A percentile compares a stretch with the other conserved stretches of the same genome.
Evolutionary conservation across 257 asterid species (phyloP).

Genomic region (Petrea volubilis): DNA sequence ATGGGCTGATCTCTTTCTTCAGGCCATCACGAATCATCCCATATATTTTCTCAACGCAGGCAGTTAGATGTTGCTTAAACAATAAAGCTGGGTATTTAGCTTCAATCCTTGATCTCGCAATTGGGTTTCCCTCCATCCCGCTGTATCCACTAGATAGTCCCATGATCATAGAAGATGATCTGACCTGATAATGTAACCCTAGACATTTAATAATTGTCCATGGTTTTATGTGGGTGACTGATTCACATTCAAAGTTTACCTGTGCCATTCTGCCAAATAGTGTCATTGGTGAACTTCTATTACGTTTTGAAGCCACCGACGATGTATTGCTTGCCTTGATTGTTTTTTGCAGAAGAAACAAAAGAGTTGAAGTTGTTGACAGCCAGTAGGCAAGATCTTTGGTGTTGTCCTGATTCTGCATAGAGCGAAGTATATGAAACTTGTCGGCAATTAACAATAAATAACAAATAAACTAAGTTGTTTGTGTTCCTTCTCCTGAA

Average conservation of each 20-base stretch:
- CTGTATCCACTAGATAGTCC: conserved; percentile 88
- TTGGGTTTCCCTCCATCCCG: conserved; percentile 85
- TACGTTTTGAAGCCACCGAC: conserved; percentile 52
- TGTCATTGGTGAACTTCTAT: conserved; percentile 72
- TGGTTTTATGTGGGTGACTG: conserved; percentile 20
- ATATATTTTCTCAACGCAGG: conserved; percentile 88
- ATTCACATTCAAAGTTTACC: conserved; percentile 41
- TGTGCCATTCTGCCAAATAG: conserved; percentile 91
- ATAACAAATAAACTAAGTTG: not conserved
- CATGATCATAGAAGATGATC: conserved; percentile 63
- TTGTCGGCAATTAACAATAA: not conserved
- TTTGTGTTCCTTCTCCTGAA: not conserved
- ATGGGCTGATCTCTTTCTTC: conserved; percentile 84
- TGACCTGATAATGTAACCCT: conserved; percentile 49
- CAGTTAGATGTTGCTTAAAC: conserved; percentile 90
- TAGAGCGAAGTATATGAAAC: not conserved
- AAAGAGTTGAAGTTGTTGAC: conserved; percentile 81
- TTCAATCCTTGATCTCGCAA: conserved; percentile 67
- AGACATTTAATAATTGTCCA: conserved; percentile 27
- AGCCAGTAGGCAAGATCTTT: conserved; percentile 84
- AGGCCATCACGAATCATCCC: conserved; percentile 87
- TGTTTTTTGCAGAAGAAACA: conserved; percentile 80
- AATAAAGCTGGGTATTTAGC: conserved; percentile 90
- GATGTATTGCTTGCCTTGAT: conserved; percentile 79
- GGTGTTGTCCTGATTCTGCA: conserved; percentile 65